Evolutionary conservation across 148 eudicot species (phyloP), one percentile per base, ranked within the genome.

Genomic region (Limonium bicolor): DNA sequence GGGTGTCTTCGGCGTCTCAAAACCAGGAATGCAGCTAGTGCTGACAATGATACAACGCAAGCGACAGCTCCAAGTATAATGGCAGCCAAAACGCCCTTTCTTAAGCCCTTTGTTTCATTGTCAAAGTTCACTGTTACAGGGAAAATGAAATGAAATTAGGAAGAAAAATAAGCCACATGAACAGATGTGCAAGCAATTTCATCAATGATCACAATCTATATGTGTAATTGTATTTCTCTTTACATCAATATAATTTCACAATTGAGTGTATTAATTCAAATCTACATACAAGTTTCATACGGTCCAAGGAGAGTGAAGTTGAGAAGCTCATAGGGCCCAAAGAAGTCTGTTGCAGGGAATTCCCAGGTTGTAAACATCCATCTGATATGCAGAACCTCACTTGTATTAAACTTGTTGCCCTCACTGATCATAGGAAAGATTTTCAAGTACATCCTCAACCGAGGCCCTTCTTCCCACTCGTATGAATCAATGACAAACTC

Each of bases 301-400:
- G 94, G 90, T 50, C 85, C 96, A 44, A 67, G 47, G 27, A 82
- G 88, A 48, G 82, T 82, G 60, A 82, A 79, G 66, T 79, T 74
- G 62, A 82, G 80, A 51, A 79, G 86, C 50, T 87, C 96, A 65
- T 87, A 82, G 18, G 96, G 96, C 44, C 96, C 96, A 63, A 82
- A 87, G 4, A 69, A 59, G 54, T 82, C 78, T 46, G 25, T 67
- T 24, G 59, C 64, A 51, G 66, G 64, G 51, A 87, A 78, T 0
- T 50, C 24, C 88, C 94, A 87, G 19, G 77, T 50, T 29, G 82
- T 58, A 34, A 68, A 87, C 16, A 51, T 61, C 30, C 28, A 40
- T 46, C 70, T 70, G 9, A 87, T 69, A 11, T 59, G 38, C 21
- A 36, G 52, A 68, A 82, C 50, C 57, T 87, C 96, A 61, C 80